Conservation (phyloP, 2,329 filamentous ascomycete genomes). For the Drechslerella coelobrocha region DNA sequence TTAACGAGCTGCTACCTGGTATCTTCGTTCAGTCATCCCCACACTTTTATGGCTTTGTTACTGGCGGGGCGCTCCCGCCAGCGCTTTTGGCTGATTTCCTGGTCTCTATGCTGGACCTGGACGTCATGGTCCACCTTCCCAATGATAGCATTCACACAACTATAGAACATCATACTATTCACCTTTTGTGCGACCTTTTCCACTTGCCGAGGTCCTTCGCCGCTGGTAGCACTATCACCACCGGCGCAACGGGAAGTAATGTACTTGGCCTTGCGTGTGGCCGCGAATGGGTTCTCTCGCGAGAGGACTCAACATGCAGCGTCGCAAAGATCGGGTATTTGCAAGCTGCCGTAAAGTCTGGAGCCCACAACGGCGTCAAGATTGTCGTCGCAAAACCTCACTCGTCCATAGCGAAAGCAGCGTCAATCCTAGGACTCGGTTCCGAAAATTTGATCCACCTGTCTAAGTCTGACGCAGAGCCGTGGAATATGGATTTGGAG, state of each 20-base stretch:
- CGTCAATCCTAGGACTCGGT: conserved; percentile 80
- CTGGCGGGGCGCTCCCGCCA: conserved; percentile 76
- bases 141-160: conserved; percentile 76
- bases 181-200: conserved; percentile 73
- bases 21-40: conserved; percentile 42
- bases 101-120: conserved; percentile 82
- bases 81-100: conserved; percentile 83
- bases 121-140: conserved; percentile 81
- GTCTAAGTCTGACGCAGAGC: conserved; percentile 62
- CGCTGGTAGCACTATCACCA: conserved; percentile 61
- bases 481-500: conserved; percentile 74
- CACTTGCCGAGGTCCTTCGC: conserved; percentile 71
- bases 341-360: conserved; percentile 69
- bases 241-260: conserved; percentile 73
- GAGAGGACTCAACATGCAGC: conserved; percentile 55
- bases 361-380: conserved; percentile 70
- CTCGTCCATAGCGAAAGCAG: conserved; percentile 83
- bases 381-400: conserved; percentile 82
- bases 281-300: conserved; percentile 69
- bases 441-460: conserved; percentile 71
- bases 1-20: conserved; percentile 39
- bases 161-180: conserved; percentile 75
- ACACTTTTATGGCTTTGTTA: conserved; percentile 47
- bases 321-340: conserved; percentile 75
- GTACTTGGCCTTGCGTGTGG: conserved; percentile 72